These are phyloP conservation scores for Candida nanaspora DNA, from an alignment of 805 yeast genomes.

Conservation along the genomic window DNA sequence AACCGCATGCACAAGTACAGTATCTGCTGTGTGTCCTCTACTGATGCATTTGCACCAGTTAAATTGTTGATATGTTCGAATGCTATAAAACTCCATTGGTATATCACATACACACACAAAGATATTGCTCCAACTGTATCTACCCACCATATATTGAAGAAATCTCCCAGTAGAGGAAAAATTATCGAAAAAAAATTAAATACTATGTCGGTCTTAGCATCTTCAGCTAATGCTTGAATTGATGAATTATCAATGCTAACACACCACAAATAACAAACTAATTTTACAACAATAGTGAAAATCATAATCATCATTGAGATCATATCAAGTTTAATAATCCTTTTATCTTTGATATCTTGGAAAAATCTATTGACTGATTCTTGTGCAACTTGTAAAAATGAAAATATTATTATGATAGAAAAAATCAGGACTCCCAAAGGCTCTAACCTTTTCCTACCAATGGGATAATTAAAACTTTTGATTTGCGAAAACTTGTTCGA, in stretches of 20 bases:
- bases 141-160: constrained; percentile 55
- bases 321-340: constrained; percentile 38
- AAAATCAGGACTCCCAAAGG: constrained; percentile 75
- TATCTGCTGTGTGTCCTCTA: constrained; percentile 56
- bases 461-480: constrained; percentile 40
- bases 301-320: constrained; percentile 56
- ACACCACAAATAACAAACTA: constrained; percentile 61
- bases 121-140: constrained; percentile 69
- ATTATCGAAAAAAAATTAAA: constrained; percentile 66
- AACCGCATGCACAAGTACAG: constrained; percentile 63
- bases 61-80: constrained; percentile 68
- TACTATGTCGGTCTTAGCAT: constrained; percentile 70
- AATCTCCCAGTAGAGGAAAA: constrained; percentile 58
- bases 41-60: constrained; percentile 65
- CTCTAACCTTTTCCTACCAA: constrained; percentile 66
- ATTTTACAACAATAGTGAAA: constrained; percentile 51
- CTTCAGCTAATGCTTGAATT: constrained; percentile 75
- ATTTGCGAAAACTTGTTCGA: constrained; percentile 41
- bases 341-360: constrained; percentile 19
- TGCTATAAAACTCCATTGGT: constrained; percentile 58
- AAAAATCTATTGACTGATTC: constrained; percentile 46
- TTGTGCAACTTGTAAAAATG: constrained; percentile 66
- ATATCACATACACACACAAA: constrained; percentile 54
- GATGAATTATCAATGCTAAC: constrained; percentile 52
- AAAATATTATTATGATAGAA: constrained; percentile 61